These are phyloP conservation scores for Senecio squalidus DNA, from an alignment of 140 eudicot genomes.

Conservation along the genomic window DNA sequence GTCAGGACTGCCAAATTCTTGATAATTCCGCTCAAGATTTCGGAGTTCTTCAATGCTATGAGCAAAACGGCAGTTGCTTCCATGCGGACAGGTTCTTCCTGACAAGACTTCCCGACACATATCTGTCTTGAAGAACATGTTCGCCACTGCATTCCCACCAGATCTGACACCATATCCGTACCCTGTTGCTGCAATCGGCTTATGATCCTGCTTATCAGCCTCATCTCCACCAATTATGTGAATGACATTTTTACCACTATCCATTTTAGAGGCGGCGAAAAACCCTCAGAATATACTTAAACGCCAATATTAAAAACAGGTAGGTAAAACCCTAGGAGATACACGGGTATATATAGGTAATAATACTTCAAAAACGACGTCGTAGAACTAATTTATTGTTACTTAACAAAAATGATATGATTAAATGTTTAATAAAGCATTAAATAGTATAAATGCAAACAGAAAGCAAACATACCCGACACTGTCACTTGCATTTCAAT, in stretches of 20 bases:
- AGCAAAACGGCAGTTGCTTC: slow-evolving; percentile 80
- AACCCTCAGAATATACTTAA: slow-evolving; percentile 8
- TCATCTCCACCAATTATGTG: slow-evolving; percentile 45
- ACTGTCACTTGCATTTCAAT: not conserved
- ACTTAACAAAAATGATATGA: not conserved
- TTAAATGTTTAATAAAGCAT: slow-evolving; percentile 1
- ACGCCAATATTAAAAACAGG: slow-evolving; percentile 3
- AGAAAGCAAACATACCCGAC: not conserved
- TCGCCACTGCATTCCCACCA: slow-evolving; percentile 17
- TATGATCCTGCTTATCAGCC: slow-evolving; percentile 50
- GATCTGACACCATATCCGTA: not conserved
- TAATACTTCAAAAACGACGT: slow-evolving; percentile 21
- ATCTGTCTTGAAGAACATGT: slow-evolving; percentile 84
- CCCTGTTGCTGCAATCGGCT: slow-evolving; percentile 39
- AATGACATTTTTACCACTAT: slow-evolving; percentile 37
- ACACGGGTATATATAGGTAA: slow-evolving; percentile 11
- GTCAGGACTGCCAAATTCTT: slow-evolving; percentile 58
- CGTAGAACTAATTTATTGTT: slow-evolving; percentile 14
- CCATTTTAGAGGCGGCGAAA: slow-evolving; percentile 32
- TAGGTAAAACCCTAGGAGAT: slow-evolving; percentile 27
- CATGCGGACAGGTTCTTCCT: slow-evolving; percentile 73
- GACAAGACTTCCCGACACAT: slow-evolving; percentile 72
- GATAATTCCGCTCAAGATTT: slow-evolving; percentile 84
- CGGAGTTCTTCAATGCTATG: slow-evolving; percentile 73
- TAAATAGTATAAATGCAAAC: slow-evolving; percentile 4